A percentile compares a stretch with the other conserved stretches of the same genome.
Conservation (phyloP, 306 rosid genomes). For the Gastrolobium villosum region DNA sequence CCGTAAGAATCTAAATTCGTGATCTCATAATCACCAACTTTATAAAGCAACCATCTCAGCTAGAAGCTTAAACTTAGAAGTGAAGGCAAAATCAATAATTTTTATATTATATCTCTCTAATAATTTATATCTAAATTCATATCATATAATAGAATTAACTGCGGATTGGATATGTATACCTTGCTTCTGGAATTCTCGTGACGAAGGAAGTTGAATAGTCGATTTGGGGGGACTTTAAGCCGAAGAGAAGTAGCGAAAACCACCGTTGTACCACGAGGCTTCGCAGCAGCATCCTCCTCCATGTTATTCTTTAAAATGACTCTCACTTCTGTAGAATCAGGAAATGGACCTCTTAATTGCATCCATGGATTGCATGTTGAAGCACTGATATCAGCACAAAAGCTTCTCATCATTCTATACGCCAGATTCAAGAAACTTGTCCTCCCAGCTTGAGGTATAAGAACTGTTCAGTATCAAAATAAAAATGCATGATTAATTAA, state of each 20-base stretch:
- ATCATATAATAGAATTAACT: too few species aligned
- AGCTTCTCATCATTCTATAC: slow-evolving; percentile 64
- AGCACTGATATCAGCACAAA: slow-evolving; percentile 46
- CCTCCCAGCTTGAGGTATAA: slow-evolving; percentile 54
- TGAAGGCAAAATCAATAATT: too few species aligned
- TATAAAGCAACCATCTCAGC: too few species aligned
- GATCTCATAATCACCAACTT: too few species aligned
- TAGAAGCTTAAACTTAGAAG: too few species aligned
- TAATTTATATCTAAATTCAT: too few species aligned
- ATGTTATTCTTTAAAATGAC: slow-evolving; percentile 24
- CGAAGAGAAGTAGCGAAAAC: slow-evolving; percentile 54
- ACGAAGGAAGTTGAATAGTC: slow-evolving; percentile 63
- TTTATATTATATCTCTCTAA: too few species aligned
- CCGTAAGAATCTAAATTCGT: too few species aligned
- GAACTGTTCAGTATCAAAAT: slow-evolving; percentile 33
- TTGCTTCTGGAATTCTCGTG: slow-evolving; percentile 44
- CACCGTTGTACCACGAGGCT: slow-evolving; percentile 40
- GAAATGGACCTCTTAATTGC: not conserved
- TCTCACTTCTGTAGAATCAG: slow-evolving; percentile 44
- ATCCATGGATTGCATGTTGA: slow-evolving; percentile 54
- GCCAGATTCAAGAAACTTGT: slow-evolving; percentile 57
- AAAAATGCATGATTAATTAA: slow-evolving; percentile 3
- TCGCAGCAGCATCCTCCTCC: slow-evolving; percentile 31
- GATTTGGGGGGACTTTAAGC: slow-evolving; percentile 49
- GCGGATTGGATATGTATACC: slow-evolving; percentile 44